These are phyloP conservation scores for Nannochloropsis granulata DNA, from an alignment of 108 stramenopile genomes.

Conservation along the genomic window DNA sequence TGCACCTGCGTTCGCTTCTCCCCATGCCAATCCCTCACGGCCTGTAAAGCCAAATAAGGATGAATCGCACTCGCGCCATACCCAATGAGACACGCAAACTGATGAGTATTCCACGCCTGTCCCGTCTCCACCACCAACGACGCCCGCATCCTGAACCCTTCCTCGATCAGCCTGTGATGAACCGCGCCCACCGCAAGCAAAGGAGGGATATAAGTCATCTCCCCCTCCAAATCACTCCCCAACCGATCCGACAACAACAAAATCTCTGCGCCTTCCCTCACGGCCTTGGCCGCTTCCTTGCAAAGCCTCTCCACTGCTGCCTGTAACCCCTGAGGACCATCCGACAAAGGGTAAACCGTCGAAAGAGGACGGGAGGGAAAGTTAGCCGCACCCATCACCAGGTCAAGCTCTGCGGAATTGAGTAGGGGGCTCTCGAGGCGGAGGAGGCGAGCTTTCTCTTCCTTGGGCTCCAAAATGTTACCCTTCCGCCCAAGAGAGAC, in stretches of 20 bases:
- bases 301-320: slow-evolving; percentile 78
- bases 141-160: slow-evolving; percentile 23
- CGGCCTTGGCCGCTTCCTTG: slow-evolving; percentile 73
- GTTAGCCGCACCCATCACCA: not conserved
- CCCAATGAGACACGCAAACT: slow-evolving; percentile 33
- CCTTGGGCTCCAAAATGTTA: slow-evolving; percentile 51
- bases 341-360: slow-evolving; percentile 51
- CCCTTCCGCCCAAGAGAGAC: slow-evolving; percentile 86
- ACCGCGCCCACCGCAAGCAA: slow-evolving; percentile 87
- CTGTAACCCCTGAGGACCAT: slow-evolving; percentile 65
- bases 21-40: slow-evolving; percentile 24
- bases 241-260: slow-evolving; percentile 72
- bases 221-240: slow-evolving; percentile 67
- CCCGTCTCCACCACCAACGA: slow-evolving; percentile 28
- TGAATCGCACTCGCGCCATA: slow-evolving; percentile 29
- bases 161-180: slow-evolving; percentile 52
- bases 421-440: slow-evolving; percentile 23
- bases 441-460: slow-evolving; percentile 23
- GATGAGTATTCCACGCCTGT: slow-evolving; percentile 37
- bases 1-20: slow-evolving; percentile 1
- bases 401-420: slow-evolving; percentile 16
- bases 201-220: slow-evolving; percentile 53
- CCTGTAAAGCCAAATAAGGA: slow-evolving; percentile 28
- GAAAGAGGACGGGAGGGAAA: slow-evolving; percentile 9
- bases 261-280: slow-evolving; percentile 65